These are phyloP conservation scores for Drosera capensis DNA, from an alignment of 148 eudicot genomes.

Conservation along the genomic window DNA sequence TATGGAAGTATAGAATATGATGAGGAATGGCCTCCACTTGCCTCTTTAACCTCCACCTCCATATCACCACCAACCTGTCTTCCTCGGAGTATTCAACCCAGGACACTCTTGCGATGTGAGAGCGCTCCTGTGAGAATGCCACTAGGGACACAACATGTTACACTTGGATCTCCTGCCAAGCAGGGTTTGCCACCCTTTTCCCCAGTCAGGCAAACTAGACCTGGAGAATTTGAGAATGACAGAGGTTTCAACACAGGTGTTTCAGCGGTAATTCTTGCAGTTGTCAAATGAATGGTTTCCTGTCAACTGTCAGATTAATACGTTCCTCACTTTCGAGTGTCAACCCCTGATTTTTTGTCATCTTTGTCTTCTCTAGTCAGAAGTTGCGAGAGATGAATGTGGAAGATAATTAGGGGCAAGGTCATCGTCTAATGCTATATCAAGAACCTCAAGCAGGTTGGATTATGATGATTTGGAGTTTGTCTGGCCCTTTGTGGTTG, in stretches of 20 bases:
- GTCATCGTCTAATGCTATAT: constrained; percentile 39
- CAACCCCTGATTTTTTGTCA: too few relatives aligned
- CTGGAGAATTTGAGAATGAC: constrained; percentile 27
- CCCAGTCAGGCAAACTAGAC: constrained; percentile 37
- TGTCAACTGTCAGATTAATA: background rate
- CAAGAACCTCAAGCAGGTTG: constrained; percentile 68
- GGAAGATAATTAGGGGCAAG: constrained; percentile 32
- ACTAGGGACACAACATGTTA: constrained; percentile 22
- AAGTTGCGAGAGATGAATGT: constrained; percentile 46
- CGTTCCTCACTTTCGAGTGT: background rate
- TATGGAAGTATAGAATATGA: constrained; percentile 28
- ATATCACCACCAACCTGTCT: constrained; percentile 59
- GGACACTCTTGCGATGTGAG: constrained; percentile 53
- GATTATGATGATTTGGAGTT: constrained; percentile 71
- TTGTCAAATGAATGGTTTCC: background rate
- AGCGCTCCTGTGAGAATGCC: constrained; percentile 77
- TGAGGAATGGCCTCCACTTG: constrained; percentile 63
- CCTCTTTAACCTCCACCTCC: constrained; percentile 51
- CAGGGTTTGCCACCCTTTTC: constrained; percentile 46
- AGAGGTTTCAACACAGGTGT: constrained; percentile 25
- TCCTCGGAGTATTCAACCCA: constrained; percentile 20
- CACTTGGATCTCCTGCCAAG: constrained; percentile 14
- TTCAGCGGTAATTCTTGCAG: constrained; percentile 29
- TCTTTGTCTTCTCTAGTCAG: constrained; percentile 24
- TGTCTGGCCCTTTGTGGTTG: constrained; percentile 71